Percentiles rank a stretch among this genome's conserved stretches.
These are phyloP conservation scores for Taphrina communis DNA, from an alignment of 1,139 yeast genomes.

Conservation along the genomic window DNA sequence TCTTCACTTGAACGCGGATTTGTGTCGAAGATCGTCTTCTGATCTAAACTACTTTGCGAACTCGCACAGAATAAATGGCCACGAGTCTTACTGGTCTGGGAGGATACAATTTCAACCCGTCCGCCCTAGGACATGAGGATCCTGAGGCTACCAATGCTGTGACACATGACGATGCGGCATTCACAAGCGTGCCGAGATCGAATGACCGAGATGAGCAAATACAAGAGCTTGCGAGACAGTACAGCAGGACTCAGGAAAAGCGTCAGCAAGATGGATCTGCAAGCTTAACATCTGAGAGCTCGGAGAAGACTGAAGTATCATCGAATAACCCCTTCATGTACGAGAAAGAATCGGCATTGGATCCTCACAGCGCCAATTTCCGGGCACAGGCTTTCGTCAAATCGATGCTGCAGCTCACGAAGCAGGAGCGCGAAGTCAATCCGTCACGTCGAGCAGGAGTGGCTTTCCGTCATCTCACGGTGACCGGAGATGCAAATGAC, in stretches of 20 bases:
- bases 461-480: constrained; percentile 69
- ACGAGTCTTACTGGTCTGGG: constrained; percentile 21
- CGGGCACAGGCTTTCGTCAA: constrained; percentile 73
- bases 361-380: constrained; percentile 65
- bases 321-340: constrained; percentile 45
- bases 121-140: constrained; percentile 1
- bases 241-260: constrained; percentile 8
- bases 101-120: constrained; percentile 21
- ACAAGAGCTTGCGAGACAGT: constrained; percentile 22
- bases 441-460: constrained; percentile 70
- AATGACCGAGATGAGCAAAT: background rate
- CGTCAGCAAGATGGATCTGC: background rate
- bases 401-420: constrained; percentile 64
- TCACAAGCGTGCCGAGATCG: background rate
- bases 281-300: constrained; percentile 13
- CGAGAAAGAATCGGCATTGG: constrained; percentile 56
- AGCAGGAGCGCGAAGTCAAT: constrained; percentile 67
- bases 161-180: background rate
- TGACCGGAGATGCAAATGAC: constrained; percentile 76
- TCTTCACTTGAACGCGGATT: too few species aligned
- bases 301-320: constrained; percentile 10
- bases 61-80: background rate
- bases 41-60: too few species aligned
- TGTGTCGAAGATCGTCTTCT: too few species aligned
- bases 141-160: background rate